Conservation (phyloP, 148 eudicot genomes). For the Rhododendron williamsianum region DNA sequence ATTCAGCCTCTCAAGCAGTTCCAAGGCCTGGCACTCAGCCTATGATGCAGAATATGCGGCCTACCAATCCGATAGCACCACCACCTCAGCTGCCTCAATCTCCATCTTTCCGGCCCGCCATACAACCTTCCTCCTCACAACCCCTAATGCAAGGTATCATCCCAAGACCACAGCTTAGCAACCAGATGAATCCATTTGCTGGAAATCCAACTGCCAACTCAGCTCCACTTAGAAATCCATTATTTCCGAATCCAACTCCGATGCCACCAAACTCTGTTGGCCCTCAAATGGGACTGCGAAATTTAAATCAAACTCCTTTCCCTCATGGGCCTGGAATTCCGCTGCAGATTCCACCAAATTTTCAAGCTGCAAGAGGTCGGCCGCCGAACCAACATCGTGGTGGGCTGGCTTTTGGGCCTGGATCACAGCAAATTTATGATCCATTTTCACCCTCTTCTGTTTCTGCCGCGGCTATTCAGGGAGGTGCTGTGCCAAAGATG, state of each 20-base stretch:
- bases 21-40: constrained; percentile 36
- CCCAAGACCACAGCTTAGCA: constrained; percentile 43
- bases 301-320: constrained; percentile 36
- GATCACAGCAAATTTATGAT: constrained; percentile 68
- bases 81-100: constrained; percentile 41
- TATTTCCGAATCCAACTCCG: constrained; percentile 20
- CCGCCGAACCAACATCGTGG: constrained; percentile 44
- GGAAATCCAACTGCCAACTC: constrained; percentile 15
- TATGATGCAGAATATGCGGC: constrained; percentile 26
- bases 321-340: constrained; percentile 41
- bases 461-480: constrained; percentile 35
- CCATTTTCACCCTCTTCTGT: constrained; percentile 73
- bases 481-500: constrained; percentile 27
- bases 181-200: constrained; percentile 38
- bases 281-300: constrained; percentile 50
- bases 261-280: constrained; percentile 27
- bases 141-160: constrained; percentile 39
- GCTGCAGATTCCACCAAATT: constrained; percentile 42
- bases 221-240: constrained; percentile 18
- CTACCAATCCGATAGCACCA: constrained; percentile 20
- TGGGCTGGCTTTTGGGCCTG: constrained; percentile 19
- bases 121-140: constrained; percentile 30
- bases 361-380: constrained; percentile 21
- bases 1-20: constrained; percentile 31
- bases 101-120: constrained; percentile 43